Evolutionary conservation across 2,329 filamentous ascomycete genomes (phyloP), one percentile per base, ranked within the genome.

Genomic region (Acrodontium crateriforme): DNA sequence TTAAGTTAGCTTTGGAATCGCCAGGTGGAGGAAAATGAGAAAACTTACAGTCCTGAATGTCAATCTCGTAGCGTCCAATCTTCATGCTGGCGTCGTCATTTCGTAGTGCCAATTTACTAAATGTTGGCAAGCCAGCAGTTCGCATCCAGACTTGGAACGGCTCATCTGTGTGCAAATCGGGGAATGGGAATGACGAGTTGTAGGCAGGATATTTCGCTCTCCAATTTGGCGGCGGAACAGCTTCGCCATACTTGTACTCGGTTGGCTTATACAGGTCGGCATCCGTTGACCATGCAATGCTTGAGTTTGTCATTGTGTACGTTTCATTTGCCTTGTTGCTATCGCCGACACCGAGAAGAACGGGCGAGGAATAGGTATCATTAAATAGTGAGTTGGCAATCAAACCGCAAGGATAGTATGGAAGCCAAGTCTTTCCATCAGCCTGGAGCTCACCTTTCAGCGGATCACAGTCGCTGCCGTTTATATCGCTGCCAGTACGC

Each of bases 91-190:
- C 59, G 1, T 63, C 63, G 50, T 93, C 78, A 49, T 94, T 94
- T 34, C 84, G 71, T 54, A 78, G 71, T 24, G 83, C 82, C 25
- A 98, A 64, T 61, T 98, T 98, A 68, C 81, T 93, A 53, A 98
- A 98, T 4, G 78, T 78, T 1, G 89, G 89, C 45, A 95, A 60
- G 32, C 87, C 89, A 14, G 89, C 89, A 2, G 91, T 92, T 44
- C 89, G 75, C 89, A 98, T 98, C 89, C 89, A 98, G 13, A 95
- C 85, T 58, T 94, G 85, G 54, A 98, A 92, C 23, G 74, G 73
- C 53, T 93, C 79, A 58, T 83, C 76, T 1, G 72, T 59, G 37
- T 76, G 67, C 11, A 95, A 54, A 43, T 89, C 58, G 0, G 84
- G 83, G 13, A 82, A 74, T 2, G 69, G 70, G 28, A 67, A 65